phyloP scores from a whole-genome alignment of 371 early-diverging fungal genomes.

The Mucor racemosus region DNA sequence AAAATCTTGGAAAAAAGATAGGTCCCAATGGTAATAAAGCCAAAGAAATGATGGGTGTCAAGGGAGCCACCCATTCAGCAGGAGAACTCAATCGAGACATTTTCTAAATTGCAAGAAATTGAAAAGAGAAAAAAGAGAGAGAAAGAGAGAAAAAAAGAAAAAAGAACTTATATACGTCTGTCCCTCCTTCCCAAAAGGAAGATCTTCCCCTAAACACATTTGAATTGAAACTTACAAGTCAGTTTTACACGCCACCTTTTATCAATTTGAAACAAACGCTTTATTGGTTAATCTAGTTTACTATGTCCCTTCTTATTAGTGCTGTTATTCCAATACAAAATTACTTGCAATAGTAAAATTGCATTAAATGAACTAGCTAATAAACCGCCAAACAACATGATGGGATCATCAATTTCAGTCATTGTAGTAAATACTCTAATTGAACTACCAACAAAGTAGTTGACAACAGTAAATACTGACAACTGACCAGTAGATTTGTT shows the following conservation, averaged over 20 bases:
- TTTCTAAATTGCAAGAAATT: not conserved
- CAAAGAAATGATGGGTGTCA: constrained; percentile 46
- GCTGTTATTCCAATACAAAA: constrained; percentile 73
- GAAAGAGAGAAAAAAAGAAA: constrained; percentile 15
- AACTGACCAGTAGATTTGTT: constrained; percentile 88
- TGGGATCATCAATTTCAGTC: constrained; percentile 83
- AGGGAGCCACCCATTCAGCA: constrained; percentile 57
- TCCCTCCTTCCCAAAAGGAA: not conserved
- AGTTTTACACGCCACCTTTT: not conserved
- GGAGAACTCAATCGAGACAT: constrained; percentile 39
- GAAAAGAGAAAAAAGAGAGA: not conserved
- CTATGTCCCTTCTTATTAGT: constrained; percentile 23
- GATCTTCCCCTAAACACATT: constrained; percentile 4
- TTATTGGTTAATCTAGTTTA: constrained; percentile 18
- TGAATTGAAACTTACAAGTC: constrained; percentile 2
- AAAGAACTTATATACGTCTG: not conserved
- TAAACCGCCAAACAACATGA: constrained; percentile 72
- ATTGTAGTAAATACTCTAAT: constrained; percentile 93
- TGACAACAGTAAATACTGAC: constrained; percentile 84
- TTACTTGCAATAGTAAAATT: constrained; percentile 82
- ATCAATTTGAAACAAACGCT: not conserved
- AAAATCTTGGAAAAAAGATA: constrained; percentile 46
- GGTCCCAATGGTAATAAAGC: constrained; percentile 48
- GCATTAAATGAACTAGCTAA: constrained; percentile 80
- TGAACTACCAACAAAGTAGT: constrained; percentile 83